phyloP scores from a whole-genome alignment of 2,329 filamentous ascomycete species.

The Hymenoscyphus fructigenus region DNA sequence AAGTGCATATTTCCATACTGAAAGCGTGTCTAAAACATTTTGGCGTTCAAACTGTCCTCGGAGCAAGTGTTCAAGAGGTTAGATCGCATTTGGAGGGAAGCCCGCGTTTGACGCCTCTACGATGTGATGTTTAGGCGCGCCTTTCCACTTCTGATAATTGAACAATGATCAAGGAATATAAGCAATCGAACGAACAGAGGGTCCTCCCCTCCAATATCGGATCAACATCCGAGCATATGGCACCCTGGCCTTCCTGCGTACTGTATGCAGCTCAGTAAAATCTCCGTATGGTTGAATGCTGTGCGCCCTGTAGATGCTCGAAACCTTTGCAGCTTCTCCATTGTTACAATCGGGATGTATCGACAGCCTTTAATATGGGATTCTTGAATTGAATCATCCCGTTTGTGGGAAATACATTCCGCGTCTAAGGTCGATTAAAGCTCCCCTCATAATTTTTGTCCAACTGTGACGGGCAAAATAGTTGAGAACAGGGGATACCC shows the following conservation, averaged over 20 bases:
- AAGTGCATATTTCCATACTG: constrained; percentile 6
- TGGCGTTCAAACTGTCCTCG: neutral
- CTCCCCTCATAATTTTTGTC: neutral
- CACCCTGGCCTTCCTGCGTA: neutral
- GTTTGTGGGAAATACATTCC: neutral
- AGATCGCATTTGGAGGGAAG: neutral
- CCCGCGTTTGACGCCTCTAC: neutral
- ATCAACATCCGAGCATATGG: constrained; percentile 1
- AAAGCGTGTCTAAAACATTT: neutral
- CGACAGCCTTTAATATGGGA: neutral
- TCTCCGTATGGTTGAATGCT: constrained; percentile 5
- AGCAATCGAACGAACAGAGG: neutral
- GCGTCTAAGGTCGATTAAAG: neutral
- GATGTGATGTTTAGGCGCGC: neutral
- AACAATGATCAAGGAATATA: neutral
- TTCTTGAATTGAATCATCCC: neutral
- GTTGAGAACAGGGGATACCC: neutral
- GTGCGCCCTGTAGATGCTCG: neutral
- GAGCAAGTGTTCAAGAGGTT: neutral
- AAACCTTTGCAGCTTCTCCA: neutral
- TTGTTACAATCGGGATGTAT: neutral
- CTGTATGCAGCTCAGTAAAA: constrained; percentile 4
- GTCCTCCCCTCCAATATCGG: neutral
- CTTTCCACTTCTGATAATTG: neutral
- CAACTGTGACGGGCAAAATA: neutral